phyloP scores from a whole-genome alignment of 768 basidiomycete species.

The Phaffia tasmanica region DNA sequence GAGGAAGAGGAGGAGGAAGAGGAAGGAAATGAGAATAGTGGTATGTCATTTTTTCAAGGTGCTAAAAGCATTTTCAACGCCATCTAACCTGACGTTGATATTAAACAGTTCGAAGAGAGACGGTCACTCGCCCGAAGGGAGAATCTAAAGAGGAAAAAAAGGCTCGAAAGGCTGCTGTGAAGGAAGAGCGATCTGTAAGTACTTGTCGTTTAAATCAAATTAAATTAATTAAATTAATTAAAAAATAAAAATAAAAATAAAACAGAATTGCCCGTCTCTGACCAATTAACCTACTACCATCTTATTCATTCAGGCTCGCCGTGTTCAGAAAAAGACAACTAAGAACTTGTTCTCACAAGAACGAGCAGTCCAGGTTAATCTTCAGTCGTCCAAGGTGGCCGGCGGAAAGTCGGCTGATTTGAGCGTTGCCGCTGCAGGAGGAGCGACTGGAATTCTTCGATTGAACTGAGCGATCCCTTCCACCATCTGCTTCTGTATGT shows the following conservation, averaged over 20 bases:
- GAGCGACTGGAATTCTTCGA: constrained; percentile 16
- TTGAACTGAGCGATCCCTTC: constrained; percentile 2
- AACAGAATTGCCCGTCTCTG: background rate
- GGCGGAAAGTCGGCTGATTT: constrained; percentile 37
- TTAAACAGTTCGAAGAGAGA: constrained; percentile 39
- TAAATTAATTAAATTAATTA: too few species aligned
- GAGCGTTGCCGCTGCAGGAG: constrained; percentile 25
- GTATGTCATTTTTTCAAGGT: background rate
- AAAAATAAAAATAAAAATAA: too few species aligned
- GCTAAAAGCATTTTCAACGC: background rate
- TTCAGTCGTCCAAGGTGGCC: constrained; percentile 34
- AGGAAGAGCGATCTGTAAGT: constrained; percentile 40
- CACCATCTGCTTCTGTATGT: too few species aligned
- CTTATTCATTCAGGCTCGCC: constrained; percentile 32
- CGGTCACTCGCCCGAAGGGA: constrained; percentile 57
- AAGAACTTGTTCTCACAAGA: constrained; percentile 41
- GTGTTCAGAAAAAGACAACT: constrained; percentile 42
- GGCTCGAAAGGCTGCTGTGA: constrained; percentile 42
- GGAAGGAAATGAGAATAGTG: constrained; percentile 29
- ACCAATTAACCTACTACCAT: background rate
- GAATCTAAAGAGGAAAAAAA: constrained; percentile 51
- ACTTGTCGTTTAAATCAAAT: background rate
- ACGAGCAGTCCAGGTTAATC: constrained; percentile 38
- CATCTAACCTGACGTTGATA: background rate
- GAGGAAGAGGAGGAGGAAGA: constrained; percentile 38